A percentile compares a stretch with the other conserved stretches of the same genome.
Evolutionary conservation across 2,329 filamentous ascomycete species (phyloP).

Genomic region (Claviceps lovelessii): DNA sequence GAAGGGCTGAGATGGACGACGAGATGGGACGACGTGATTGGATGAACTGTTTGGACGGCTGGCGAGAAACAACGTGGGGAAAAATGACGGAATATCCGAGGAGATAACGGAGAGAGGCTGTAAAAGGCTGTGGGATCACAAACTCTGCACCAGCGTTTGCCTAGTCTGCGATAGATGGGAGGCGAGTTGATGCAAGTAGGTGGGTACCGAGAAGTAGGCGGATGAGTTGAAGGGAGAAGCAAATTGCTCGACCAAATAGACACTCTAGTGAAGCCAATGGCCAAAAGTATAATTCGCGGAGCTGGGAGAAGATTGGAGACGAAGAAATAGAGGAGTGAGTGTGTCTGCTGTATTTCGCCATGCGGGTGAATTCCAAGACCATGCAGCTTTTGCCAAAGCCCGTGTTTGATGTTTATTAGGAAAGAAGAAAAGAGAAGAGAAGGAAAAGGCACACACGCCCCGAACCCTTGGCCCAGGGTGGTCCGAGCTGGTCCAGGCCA

Average conservation of each 20-base stretch:
- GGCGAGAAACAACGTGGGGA: background rate
- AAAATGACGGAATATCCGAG: background rate
- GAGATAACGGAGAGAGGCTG: background rate
- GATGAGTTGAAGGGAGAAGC: too few relatives aligned
- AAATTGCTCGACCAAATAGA: background rate
- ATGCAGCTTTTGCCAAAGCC: background rate
- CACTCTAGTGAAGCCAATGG: too few relatives aligned
- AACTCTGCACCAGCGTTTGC: background rate
- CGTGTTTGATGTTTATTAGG: too few relatives aligned
- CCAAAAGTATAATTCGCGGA: background rate
- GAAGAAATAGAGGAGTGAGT: background rate
- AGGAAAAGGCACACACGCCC: too few relatives aligned
- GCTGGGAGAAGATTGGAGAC: background rate
- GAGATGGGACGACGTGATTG: background rate
- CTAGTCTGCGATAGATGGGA: background rate
- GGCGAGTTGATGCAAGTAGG: background rate
- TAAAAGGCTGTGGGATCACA: background rate
- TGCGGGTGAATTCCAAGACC: background rate
- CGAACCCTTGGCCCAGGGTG: too few relatives aligned
- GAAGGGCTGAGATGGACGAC: background rate
- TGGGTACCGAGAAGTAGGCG: background rate
- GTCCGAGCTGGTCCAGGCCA: too few relatives aligned
- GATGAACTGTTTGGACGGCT: background rate
- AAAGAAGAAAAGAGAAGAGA: too few relatives aligned
- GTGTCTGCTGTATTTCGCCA: too few relatives aligned